These are phyloP conservation scores for Mycena epipterygia DNA, from an alignment of 768 basidiomycete species.

Conservation along the genomic window DNA sequence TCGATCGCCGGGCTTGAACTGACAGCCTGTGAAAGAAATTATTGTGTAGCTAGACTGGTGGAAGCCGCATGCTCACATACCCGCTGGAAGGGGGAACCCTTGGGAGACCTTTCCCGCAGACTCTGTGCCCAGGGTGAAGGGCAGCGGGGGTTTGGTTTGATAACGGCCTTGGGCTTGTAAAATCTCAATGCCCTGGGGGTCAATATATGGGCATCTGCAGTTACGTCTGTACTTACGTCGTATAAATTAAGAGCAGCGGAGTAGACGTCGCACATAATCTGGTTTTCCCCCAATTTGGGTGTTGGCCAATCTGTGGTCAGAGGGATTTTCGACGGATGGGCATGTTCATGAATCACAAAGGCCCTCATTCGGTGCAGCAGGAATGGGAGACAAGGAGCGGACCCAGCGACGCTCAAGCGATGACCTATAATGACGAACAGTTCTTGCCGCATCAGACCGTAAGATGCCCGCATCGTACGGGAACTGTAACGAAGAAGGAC, in stretches of 20 bases:
- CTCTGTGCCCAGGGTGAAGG: slow-evolving; percentile 88
- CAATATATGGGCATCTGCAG: background rate
- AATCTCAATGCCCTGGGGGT: slow-evolving; percentile 68
- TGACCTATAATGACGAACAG: no score
- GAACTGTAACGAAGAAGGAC: no score
- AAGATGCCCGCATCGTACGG: no score
- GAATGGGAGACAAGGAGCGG: no score
- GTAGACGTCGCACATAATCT: slow-evolving; percentile 84
- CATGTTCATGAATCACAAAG: slow-evolving; percentile 79
- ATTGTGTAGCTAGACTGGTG: no score
- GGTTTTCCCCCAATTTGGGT: slow-evolving; percentile 62
- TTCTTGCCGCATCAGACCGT: no score
- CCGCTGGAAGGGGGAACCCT: slow-evolving; percentile 79
- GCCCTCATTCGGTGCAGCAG: no score
- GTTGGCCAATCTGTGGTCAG: slow-evolving; percentile 69
- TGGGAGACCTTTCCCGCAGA: slow-evolving; percentile 84
- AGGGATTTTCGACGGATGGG: slow-evolving; percentile 75
- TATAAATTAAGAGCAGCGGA: slow-evolving; percentile 86
- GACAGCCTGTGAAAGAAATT: slow-evolving; percentile 58
- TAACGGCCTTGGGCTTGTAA: slow-evolving; percentile 73
- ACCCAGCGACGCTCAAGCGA: no score
- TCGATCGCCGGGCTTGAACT: slow-evolving; percentile 84
- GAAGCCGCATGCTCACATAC: slow-evolving; percentile 3
- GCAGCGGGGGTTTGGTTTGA: slow-evolving; percentile 77
- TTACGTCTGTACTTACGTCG: slow-evolving; percentile 59